These are phyloP conservation scores for Amanita pallidorosea DNA, from an alignment of 768 basidiomycete species.

Conservation along the genomic window DNA sequence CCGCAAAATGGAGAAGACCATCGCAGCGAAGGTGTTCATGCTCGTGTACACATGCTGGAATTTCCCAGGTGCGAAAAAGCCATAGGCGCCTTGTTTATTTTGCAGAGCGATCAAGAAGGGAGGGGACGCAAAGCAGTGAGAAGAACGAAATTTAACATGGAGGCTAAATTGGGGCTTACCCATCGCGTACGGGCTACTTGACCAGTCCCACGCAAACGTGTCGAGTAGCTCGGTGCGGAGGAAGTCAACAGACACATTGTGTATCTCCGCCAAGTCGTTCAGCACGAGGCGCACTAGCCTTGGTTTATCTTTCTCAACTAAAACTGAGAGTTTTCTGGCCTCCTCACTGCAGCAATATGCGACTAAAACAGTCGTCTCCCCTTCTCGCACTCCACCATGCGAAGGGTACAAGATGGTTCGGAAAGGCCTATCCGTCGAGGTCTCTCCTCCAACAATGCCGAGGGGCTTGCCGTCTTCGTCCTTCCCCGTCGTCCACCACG, in stretches of 20 bases:
- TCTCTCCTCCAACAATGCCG: background rate
- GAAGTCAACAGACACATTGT: background rate
- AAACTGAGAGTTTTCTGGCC: background rate
- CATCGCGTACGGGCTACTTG: background rate
- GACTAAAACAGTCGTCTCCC: background rate
- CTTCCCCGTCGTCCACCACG: slow-evolving; percentile 17
- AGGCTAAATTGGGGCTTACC: background rate
- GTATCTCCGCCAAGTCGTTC: background rate
- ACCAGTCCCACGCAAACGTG: background rate
- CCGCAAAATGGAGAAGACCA: slow-evolving; percentile 22
- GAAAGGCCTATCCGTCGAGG: background rate
- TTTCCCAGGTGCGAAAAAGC: slow-evolving; percentile 23
- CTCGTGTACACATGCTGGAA: slow-evolving; percentile 17
- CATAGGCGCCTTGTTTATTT: slow-evolving; percentile 18
- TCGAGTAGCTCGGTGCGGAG: background rate
- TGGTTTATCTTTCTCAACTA: background rate
- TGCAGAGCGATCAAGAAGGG: too few relatives aligned
- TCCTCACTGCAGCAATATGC: background rate
- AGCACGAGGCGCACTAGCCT: background rate
- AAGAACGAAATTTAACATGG: background rate
- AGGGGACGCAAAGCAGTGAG: background rate
- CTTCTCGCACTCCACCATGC: background rate
- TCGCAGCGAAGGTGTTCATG: slow-evolving; percentile 12
- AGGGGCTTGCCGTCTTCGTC: background rate
- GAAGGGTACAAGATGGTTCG: background rate